Conservation (phyloP, 1,284 basidiomycete genomes). For the Cutaneotrichosporon sp. region DNA sequence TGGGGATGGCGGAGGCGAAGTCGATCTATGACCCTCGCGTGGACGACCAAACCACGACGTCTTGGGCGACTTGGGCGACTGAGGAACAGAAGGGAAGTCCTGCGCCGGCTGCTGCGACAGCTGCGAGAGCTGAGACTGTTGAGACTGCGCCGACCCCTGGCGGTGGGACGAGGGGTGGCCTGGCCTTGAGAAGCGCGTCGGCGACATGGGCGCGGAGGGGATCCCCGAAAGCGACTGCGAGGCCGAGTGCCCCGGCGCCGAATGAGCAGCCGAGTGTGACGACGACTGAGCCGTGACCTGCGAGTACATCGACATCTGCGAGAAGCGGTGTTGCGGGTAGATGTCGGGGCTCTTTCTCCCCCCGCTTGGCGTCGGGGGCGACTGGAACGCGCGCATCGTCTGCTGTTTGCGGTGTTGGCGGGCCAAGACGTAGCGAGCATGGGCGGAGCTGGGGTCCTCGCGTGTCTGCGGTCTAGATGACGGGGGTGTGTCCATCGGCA, state of each 20-base stretch:
- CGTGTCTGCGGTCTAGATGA: background rate
- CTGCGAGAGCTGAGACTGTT: no score
- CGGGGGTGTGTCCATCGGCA: conserved; percentile 17
- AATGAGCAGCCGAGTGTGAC: background rate
- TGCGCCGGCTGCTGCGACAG: background rate
- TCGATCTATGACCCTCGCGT: background rate
- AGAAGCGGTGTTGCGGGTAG: conserved; percentile 10
- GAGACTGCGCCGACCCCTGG: no score
- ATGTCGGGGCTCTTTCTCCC: conserved; percentile 1
- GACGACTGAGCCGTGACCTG: background rate
- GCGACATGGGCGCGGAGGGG: conserved; percentile 1
- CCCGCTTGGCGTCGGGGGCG: conserved; percentile 22
- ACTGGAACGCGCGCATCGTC: conserved; percentile 43
- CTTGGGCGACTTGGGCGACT: conserved; percentile 3
- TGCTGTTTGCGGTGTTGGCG: conserved; percentile 43
- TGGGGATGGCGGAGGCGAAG: background rate
- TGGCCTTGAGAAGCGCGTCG: conserved; percentile 1
- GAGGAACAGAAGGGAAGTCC: background rate
- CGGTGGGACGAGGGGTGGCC: conserved; percentile 9
- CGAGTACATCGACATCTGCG: conserved; percentile 11
- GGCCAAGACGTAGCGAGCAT: conserved; percentile 39
- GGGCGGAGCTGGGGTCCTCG: conserved; percentile 30
- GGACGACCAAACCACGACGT: conserved; percentile 14
- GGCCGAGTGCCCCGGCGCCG: background rate
- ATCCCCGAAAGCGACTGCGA: no score